A percentile compares a stretch with the other conserved stretches of the same genome.
Evolutionary conservation across 31 red algal genomes (phyloP).

Genomic region (Bonnemaisonia californica): DNA sequence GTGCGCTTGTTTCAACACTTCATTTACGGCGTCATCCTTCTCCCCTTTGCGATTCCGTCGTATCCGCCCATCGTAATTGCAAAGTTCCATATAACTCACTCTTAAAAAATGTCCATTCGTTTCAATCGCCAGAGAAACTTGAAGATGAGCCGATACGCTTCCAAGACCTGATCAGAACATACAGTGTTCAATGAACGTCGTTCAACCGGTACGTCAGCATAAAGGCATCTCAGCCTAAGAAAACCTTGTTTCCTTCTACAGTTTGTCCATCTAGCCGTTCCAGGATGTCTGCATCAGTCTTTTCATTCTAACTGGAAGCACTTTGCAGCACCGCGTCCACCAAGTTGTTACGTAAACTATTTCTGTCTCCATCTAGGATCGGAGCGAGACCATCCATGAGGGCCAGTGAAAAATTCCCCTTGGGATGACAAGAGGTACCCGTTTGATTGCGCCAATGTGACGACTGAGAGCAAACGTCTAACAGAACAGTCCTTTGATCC

Average conservation of each 20-base stretch:
- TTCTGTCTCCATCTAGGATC: constrained; percentile 65
- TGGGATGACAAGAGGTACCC: constrained; percentile 80
- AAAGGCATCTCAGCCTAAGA: constrained; percentile 86
- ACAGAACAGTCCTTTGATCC: constrained; percentile 82
- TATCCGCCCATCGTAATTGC: constrained; percentile 42
- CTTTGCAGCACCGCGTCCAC: constrained; percentile 73
- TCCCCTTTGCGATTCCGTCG: constrained; percentile 10
- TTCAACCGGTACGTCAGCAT: constrained; percentile 81
- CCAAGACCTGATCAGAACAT: constrained; percentile 88
- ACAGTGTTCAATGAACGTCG: constrained; percentile 90
- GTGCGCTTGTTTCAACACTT: constrained; percentile 65
- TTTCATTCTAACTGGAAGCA: constrained; percentile 74
- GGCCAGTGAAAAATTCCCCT: constrained; percentile 87
- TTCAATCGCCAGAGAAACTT: constrained; percentile 84
- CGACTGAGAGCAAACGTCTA: constrained; percentile 76
- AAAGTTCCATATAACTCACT: constrained; percentile 60
- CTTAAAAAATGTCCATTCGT: constrained; percentile 78
- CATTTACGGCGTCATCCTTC: neutral
- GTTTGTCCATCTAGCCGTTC: constrained; percentile 87
- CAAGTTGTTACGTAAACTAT: constrained; percentile 80
- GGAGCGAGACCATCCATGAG: constrained; percentile 82
- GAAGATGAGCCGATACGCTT: constrained; percentile 79
- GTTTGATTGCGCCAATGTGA: constrained; percentile 81
- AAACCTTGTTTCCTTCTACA: constrained; percentile 29
- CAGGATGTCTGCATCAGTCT: constrained; percentile 73